Conservation (phyloP, 2,329 filamentous ascomycete genomes). For the Neofusicoccum kwambonambiense region DNA sequence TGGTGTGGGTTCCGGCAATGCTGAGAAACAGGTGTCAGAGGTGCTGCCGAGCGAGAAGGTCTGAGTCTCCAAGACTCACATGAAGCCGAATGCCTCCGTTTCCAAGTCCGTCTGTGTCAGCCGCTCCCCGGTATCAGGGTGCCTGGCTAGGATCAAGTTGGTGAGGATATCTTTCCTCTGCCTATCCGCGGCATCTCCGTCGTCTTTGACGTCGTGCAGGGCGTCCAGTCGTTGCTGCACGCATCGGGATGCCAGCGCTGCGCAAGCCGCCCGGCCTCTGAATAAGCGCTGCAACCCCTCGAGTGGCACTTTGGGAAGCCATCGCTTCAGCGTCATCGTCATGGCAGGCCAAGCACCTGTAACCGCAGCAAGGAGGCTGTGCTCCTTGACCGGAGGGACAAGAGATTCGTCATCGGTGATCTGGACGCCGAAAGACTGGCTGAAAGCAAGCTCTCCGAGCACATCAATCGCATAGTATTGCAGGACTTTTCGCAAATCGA, state of each 20-base stretch:
- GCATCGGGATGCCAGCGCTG: not conserved
- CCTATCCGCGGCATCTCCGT: not conserved
- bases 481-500: slow-evolving; percentile 34
- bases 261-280: not conserved
- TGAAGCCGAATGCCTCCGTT: slow-evolving; percentile 40
- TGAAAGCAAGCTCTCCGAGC: slow-evolving; percentile 33
- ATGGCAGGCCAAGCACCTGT: not conserved
- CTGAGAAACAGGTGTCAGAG: not conserved
- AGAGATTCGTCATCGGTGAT: slow-evolving; percentile 26
- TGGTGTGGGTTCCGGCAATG: slow-evolving; percentile 37
- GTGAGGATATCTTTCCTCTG: slow-evolving; percentile 36
- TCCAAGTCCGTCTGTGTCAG: slow-evolving; percentile 33
- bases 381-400: slow-evolving; percentile 35
- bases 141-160: slow-evolving; percentile 35
- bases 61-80: slow-evolving; percentile 17
- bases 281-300: not conserved
- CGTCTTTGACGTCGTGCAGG: not conserved
- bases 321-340: not conserved
- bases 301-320: not conserved
- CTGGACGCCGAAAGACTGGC: slow-evolving; percentile 33
- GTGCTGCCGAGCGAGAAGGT: too few relatives aligned
- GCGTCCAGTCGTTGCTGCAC: not conserved
- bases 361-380: slow-evolving; percentile 21
- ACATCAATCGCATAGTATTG: slow-evolving; percentile 29
- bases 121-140: slow-evolving; percentile 36